These are phyloP conservation scores for Penicillium sp. DNA, from an alignment of 2,329 filamentous ascomycete species.

Conservation along the genomic window DNA sequence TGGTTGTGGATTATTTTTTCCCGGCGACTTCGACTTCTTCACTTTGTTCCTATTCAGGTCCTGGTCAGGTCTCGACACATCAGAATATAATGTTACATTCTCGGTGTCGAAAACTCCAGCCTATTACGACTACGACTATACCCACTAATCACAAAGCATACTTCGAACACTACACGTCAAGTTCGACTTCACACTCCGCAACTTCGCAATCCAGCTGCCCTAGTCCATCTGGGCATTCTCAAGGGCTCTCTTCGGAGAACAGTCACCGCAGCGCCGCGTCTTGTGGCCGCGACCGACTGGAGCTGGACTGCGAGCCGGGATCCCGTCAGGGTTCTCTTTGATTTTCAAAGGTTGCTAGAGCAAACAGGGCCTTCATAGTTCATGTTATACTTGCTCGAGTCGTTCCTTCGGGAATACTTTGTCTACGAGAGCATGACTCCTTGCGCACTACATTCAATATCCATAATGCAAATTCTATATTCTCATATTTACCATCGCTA, in stretches of 20 bases:
- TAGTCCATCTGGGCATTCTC: slow-evolving; percentile 21
- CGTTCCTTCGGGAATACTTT: slow-evolving; percentile 14
- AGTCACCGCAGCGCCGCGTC: slow-evolving; percentile 41
- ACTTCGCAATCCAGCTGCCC: slow-evolving; percentile 40
- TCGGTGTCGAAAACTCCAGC: background rate
- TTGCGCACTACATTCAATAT: slow-evolving; percentile 43
- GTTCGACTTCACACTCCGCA: slow-evolving; percentile 19
- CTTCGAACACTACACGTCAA: background rate
- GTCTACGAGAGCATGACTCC: slow-evolving; percentile 50
- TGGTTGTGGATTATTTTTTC: background rate
- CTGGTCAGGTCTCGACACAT: background rate
- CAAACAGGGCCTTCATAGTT: slow-evolving; percentile 51
- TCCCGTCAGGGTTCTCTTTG: slow-evolving; percentile 12
- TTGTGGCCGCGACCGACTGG: slow-evolving; percentile 46
- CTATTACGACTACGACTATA: too few species aligned
- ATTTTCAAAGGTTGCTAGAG: slow-evolving; percentile 38
- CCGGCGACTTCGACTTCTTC: background rate
- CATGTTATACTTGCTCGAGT: slow-evolving; percentile 41
- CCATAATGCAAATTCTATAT: background rate
- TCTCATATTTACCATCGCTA: slow-evolving; percentile 3
- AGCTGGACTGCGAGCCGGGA: slow-evolving; percentile 37
- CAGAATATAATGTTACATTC: background rate
- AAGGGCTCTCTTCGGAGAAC: slow-evolving; percentile 40
- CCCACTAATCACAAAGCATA: background rate
- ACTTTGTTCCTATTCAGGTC: background rate